Evolutionary conservation across 2,329 filamentous ascomycete genomes (phyloP).

Genomic region (Pyrenophora graminea): DNA sequence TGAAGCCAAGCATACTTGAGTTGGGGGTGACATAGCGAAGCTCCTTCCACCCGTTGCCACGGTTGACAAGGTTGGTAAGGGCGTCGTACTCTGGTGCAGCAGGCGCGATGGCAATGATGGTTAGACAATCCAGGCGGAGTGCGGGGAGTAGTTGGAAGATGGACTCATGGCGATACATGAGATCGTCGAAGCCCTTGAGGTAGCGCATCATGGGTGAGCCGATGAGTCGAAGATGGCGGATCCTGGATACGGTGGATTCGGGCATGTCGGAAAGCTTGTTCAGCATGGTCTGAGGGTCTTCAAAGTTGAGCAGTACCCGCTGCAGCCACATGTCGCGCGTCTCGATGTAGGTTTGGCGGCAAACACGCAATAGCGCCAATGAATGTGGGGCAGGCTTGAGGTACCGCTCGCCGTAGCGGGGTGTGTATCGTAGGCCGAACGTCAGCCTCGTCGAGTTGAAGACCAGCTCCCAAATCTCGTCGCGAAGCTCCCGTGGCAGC

Average conservation of each 20-base stretch:
- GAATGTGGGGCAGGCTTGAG: constrained; percentile 20
- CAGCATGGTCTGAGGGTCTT: constrained; percentile 19
- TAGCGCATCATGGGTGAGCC: constrained; percentile 21
- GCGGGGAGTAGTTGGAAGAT: constrained; percentile 19
- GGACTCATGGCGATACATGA: constrained; percentile 20
- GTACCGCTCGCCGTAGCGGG: constrained; percentile 17
- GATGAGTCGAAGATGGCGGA: constrained; percentile 16
- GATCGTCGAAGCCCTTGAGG: constrained; percentile 20
- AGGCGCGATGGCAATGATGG: constrained; percentile 14
- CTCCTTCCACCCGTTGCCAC: constrained; percentile 21
- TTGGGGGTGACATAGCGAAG: constrained; percentile 17
- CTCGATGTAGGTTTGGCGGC: constrained; percentile 17
- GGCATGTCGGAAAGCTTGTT: constrained; percentile 14
- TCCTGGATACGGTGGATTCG: constrained; percentile 15
- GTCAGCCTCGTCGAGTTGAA: constrained; percentile 23
- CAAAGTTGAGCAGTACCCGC: constrained; percentile 19
- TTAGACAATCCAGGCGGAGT: constrained; percentile 18
- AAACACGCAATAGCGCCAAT: constrained; percentile 16
- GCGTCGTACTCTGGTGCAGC: constrained; percentile 21
- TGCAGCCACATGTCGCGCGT: constrained; percentile 20
- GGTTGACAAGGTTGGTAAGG: constrained; percentile 16
- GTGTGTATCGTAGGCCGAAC: constrained; percentile 17
- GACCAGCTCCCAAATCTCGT: constrained; percentile 16
- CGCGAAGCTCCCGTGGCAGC: constrained; percentile 18
- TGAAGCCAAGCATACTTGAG: constrained; percentile 21